Conservation (phyloP, 192 early-diverging fungal genomes). For the Coemansia sp. region DNA sequence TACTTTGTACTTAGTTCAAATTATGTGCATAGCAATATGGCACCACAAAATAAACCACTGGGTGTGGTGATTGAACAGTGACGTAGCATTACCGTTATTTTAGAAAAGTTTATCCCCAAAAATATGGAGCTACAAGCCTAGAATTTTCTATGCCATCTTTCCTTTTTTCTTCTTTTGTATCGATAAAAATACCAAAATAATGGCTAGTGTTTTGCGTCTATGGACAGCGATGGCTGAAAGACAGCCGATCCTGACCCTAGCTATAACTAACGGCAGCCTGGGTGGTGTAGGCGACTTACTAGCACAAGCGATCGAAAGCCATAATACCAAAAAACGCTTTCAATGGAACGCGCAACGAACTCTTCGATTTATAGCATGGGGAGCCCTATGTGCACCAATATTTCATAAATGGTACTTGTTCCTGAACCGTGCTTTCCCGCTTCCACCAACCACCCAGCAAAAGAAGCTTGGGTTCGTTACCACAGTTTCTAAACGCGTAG, state of each 20-base stretch:
- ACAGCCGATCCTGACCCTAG: constrained; percentile 64
- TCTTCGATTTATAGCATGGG: constrained; percentile 64
- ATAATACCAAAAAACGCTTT: constrained; percentile 21
- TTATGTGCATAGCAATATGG: too few relatives aligned
- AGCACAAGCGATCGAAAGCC: constrained; percentile 58
- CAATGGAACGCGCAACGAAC: constrained; percentile 48
- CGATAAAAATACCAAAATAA: not conserved
- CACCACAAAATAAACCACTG: too few relatives aligned
- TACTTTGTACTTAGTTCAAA: too few relatives aligned
- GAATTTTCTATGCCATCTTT: not conserved
- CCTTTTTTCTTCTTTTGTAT: not conserved
- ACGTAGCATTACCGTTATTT: too few relatives aligned
- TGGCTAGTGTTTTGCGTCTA: constrained; percentile 28
- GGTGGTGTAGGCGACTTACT: constrained; percentile 63
- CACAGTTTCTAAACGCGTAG: constrained; percentile 55
- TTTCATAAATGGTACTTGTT: constrained; percentile 68
- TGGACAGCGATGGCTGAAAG: constrained; percentile 47
- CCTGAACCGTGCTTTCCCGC: constrained; percentile 63
- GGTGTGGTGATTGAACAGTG: too few relatives aligned
- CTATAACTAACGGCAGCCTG: constrained; percentile 64
- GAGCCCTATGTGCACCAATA: constrained; percentile 65
- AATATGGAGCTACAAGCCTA: not conserved
- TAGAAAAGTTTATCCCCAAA: too few relatives aligned
- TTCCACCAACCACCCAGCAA: constrained; percentile 13
- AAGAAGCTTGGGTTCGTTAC: not conserved